A percentile compares a stretch with the other conserved stretches of the same genome.
These are phyloP conservation scores for Avena eriantha DNA, from an alignment of 176 grass and related monocot species.

Conservation along the genomic window DNA sequence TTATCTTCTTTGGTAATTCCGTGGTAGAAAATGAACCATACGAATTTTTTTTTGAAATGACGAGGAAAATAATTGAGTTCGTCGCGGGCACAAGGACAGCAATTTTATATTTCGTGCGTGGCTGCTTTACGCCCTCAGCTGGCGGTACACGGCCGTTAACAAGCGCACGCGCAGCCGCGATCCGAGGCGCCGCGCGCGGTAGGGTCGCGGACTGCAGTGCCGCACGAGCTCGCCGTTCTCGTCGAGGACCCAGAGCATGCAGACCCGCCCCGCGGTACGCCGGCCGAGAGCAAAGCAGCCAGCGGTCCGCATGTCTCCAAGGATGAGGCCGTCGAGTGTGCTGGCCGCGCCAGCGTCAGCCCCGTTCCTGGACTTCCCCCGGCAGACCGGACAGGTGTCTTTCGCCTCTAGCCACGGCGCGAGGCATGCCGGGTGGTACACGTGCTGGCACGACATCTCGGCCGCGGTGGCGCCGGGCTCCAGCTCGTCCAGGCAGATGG, in stretches of 20 bases:
- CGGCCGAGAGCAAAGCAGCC: slow-evolving; percentile 25
- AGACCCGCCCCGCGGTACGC: not conserved
- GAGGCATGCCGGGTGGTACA: slow-evolving; percentile 43
- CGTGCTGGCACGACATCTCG: slow-evolving; percentile 38
- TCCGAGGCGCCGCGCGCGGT: not conserved
- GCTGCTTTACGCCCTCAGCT: not conserved
- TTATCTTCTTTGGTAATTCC: too few relatives aligned
- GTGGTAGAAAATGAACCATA: too few relatives aligned
- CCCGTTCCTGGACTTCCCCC: not conserved
- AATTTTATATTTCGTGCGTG: too few relatives aligned
- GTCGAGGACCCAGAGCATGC: not conserved
- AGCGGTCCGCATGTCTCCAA: not conserved
- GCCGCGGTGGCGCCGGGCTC: not conserved
- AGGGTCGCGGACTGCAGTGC: not conserved
- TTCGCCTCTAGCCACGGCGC: slow-evolving; percentile 11
- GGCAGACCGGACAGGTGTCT: slow-evolving; percentile 46
- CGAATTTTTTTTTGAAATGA: too few relatives aligned
- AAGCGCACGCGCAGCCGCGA: too few relatives aligned
- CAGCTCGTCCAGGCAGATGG: slow-evolving; percentile 40
- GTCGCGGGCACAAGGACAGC: too few relatives aligned
- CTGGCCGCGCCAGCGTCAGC: not conserved
- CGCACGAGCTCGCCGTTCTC: not conserved
- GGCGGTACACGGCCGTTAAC: not conserved
- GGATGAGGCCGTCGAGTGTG: slow-evolving; percentile 35
- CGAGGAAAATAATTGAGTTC: too few relatives aligned